These are phyloP conservation scores for Vigna reflexopilosa DNA, from an alignment of 306 rosid genomes.

Conservation along the genomic window DNA sequence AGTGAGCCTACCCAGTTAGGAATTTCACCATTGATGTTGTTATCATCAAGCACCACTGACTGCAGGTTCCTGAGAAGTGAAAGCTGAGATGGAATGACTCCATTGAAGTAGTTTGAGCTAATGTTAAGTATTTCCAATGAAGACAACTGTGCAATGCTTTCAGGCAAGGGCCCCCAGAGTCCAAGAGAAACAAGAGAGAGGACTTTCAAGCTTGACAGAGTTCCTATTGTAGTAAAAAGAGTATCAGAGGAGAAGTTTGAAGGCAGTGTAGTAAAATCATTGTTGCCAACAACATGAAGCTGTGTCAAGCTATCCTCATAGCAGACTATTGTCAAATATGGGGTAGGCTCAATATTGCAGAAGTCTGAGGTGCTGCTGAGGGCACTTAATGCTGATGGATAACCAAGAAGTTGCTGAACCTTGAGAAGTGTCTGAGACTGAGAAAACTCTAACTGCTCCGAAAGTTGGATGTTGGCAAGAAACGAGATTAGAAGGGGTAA, in stretches of 20 bases:
- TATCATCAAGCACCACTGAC: constrained; percentile 76
- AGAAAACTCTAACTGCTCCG: constrained; percentile 61
- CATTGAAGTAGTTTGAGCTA: constrained; percentile 72
- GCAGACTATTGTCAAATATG: constrained; percentile 68
- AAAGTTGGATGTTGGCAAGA: constrained; percentile 49
- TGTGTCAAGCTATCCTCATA: constrained; percentile 79
- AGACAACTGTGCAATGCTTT: constrained; percentile 50
- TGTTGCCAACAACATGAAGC: constrained; percentile 71
- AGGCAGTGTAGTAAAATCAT: constrained; percentile 51
- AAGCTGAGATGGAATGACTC: constrained; percentile 64
- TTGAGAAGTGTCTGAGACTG: constrained; percentile 65
- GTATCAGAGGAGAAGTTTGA: constrained; percentile 54
- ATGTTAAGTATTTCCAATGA: constrained; percentile 86
- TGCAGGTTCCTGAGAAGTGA: constrained; percentile 69
- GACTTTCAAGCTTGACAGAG: constrained; percentile 69
- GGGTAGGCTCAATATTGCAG: constrained; percentile 78
- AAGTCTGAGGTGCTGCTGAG: constrained; percentile 51
- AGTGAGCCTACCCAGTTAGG: constrained; percentile 68
- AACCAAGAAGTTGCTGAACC: constrained; percentile 68
- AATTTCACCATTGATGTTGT: constrained; percentile 63
- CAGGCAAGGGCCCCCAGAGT: constrained; percentile 77
- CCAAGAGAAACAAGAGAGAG: constrained; percentile 79
- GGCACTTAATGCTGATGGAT: constrained; percentile 60
- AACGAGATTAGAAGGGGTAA: constrained; percentile 51
- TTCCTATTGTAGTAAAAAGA: constrained; percentile 62